These are phyloP conservation scores for Fusarium pseudograminearum DNA, from an alignment of 2,329 filamentous ascomycete genomes.

Conservation along the genomic window DNA sequence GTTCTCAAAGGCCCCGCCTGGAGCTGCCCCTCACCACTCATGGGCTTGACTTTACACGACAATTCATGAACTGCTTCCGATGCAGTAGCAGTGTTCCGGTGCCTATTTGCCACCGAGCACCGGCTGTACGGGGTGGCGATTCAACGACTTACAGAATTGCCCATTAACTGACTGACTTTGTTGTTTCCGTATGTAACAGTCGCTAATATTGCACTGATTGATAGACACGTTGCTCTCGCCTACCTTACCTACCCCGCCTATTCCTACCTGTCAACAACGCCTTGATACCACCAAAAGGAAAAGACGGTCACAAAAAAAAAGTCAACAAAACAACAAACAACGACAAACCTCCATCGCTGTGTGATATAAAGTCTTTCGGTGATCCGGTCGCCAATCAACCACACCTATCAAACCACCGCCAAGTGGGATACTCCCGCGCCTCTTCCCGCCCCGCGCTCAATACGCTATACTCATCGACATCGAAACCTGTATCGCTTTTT, in stretches of 20 bases:
- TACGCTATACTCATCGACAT: constrained; percentile 31
- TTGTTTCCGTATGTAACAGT: constrained; percentile 10
- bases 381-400: constrained; percentile 6
- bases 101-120: constrained; percentile 9
- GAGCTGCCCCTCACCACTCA: constrained; percentile 34
- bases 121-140: constrained; percentile 17
- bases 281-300: constrained; percentile 26
- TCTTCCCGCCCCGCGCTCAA: constrained; percentile 30
- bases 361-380: constrained; percentile 5
- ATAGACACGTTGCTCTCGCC: constrained; percentile 31
- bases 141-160: background rate
- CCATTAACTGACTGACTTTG: constrained; percentile 12
- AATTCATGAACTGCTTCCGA: constrained; percentile 24
- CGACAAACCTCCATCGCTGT: background rate
- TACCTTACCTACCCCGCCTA: constrained; percentile 34
- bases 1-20: constrained; percentile 5
- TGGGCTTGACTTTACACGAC: constrained; percentile 16
- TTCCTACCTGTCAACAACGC: constrained; percentile 7
- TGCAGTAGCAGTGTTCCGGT: constrained; percentile 23
- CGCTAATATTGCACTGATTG: constrained; percentile 29
- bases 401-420: background rate
- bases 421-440: constrained; percentile 19
- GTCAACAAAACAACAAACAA: background rate
- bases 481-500: constrained; percentile 37
- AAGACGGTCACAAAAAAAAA: constrained; percentile 26